Conservation (phyloP, 176 grass and related monocot genomes). For the Neostapfia colusana region DNA sequence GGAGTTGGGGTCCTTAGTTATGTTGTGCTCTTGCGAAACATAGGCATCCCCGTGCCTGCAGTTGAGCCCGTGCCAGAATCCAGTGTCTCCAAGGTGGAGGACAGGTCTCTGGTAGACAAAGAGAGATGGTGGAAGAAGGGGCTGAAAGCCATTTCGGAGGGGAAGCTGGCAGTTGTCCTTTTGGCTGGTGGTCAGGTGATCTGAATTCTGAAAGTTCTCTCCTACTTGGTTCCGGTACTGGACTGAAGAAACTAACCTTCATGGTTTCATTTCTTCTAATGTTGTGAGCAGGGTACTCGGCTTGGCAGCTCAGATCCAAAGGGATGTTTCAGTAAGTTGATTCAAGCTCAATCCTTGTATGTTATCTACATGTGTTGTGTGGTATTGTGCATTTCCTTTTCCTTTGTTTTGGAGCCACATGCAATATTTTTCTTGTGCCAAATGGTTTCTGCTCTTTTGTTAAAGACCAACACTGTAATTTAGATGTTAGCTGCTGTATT, state of each 20-base stretch:
- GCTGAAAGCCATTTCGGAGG: slow-evolving; percentile 90
- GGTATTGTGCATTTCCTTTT: neutral
- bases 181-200: slow-evolving; percentile 91
- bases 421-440: slow-evolving; percentile 10
- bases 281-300: slow-evolving; percentile 63
- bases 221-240: neutral
- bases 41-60: slow-evolving; percentile 53
- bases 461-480: neutral
- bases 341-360: slow-evolving; percentile 32
- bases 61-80: slow-evolving; percentile 83
- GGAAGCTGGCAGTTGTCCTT: slow-evolving; percentile 90
- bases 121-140: slow-evolving; percentile 98
- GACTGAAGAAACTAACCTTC: neutral
- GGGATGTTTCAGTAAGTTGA: slow-evolving; percentile 92
- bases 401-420: slow-evolving; percentile 14
- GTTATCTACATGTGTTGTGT: slow-evolving; percentile 21
- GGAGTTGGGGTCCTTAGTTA: neutral
- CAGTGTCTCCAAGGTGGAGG: slow-evolving; percentile 82
- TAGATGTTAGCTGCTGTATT: neutral
- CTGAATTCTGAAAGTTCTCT: slow-evolving; percentile 5
- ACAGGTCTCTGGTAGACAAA: slow-evolving; percentile 68
- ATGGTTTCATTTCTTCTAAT: slow-evolving; percentile 29
- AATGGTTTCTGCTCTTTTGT: neutral
- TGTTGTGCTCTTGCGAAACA: slow-evolving; percentile 13
- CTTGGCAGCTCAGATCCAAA: slow-evolving; percentile 95